phyloP scores from a whole-genome alignment of 208 protist genomes.

The Angomonas ambiguus region DNA sequence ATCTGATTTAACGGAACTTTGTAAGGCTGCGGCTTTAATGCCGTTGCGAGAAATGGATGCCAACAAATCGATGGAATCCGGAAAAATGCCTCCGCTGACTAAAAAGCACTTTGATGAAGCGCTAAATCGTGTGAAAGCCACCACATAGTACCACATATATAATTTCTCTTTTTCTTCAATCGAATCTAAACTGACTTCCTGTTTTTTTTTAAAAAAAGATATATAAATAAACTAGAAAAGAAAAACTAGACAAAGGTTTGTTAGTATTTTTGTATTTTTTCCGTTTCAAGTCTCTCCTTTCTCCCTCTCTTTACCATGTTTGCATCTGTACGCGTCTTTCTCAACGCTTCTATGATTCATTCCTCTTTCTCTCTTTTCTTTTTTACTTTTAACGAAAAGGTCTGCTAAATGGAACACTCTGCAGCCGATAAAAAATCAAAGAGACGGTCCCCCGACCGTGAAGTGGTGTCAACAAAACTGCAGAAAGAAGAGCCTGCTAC shows the following conservation, averaged over 20 bases:
- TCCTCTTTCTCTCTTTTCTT: conserved; percentile 5
- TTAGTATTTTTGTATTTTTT: neutral
- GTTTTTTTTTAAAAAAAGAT: neutral
- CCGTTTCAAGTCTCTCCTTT: neutral
- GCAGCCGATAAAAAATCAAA: neutral
- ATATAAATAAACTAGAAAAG: neutral
- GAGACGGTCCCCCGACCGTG: neutral
- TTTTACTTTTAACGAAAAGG: neutral
- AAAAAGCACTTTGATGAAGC: conserved; percentile 72
- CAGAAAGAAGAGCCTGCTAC: neutral
- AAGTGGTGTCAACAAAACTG: neutral
- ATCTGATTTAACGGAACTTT: conserved; percentile 92
- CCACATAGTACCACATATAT: conserved; percentile 19
- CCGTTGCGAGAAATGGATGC: conserved; percentile 58
- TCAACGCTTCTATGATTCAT: neutral
- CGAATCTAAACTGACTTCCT: neutral
- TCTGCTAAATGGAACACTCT: neutral
- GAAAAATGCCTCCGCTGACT: conserved; percentile 49
- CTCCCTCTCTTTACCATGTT: no score
- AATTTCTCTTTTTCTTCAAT: neutral
- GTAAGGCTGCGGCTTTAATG: conserved; percentile 81
- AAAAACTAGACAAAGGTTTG: neutral
- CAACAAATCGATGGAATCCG: neutral
- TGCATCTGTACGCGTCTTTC: no score
- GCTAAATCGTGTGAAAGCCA: conserved; percentile 62